Percentiles rank a stretch among this genome's conserved stretches.
phyloP scores from a whole-genome alignment of 108 stramenopile genomes.

The Cylindrotheca fusiformis region DNA sequence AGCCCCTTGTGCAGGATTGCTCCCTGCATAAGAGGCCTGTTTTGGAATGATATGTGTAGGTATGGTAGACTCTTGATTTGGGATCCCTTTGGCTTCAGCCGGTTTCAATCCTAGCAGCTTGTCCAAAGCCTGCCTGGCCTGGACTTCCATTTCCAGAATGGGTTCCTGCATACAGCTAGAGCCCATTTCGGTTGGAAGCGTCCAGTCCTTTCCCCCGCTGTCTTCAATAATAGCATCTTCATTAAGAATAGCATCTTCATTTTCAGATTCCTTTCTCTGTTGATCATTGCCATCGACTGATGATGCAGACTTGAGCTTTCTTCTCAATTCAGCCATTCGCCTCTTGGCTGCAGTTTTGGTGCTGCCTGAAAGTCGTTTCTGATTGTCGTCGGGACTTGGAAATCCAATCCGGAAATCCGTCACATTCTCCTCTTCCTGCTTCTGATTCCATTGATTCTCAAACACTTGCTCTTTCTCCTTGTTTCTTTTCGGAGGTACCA shows the following conservation, averaged over 20 bases:
- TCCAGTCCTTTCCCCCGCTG: slow-evolving; percentile 8
- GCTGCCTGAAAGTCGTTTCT: slow-evolving; percentile 54
- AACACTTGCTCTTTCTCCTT: slow-evolving; percentile 5
- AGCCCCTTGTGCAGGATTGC: slow-evolving; percentile 54
- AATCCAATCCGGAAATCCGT: slow-evolving; percentile 45
- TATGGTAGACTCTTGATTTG: slow-evolving; percentile 17
- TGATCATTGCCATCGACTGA: neutral
- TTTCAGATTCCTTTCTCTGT: neutral
- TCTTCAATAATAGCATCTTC: neutral
- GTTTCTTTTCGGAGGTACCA: slow-evolving; percentile 16
- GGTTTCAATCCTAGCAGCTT: slow-evolving; percentile 23
- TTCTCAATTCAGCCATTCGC: slow-evolving; percentile 58
- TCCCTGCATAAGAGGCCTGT: slow-evolving; percentile 68
- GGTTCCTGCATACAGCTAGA: slow-evolving; percentile 8
- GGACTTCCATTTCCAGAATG: slow-evolving; percentile 6
- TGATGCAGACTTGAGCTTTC: slow-evolving; percentile 35
- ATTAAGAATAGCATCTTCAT: slow-evolving; percentile 1
- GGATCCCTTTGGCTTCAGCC: neutral
- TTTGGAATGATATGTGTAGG: slow-evolving; percentile 26
- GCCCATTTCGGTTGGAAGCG: slow-evolving; percentile 6
- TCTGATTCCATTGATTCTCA: slow-evolving; percentile 14
- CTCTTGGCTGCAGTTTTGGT: slow-evolving; percentile 76
- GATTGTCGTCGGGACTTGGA: slow-evolving; percentile 45
- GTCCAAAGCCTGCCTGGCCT: slow-evolving; percentile 13
- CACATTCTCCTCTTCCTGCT: slow-evolving; percentile 2